phyloP scores from a whole-genome alignment of 176 grass and related monocot species.

The Triticum urartu region DNA sequence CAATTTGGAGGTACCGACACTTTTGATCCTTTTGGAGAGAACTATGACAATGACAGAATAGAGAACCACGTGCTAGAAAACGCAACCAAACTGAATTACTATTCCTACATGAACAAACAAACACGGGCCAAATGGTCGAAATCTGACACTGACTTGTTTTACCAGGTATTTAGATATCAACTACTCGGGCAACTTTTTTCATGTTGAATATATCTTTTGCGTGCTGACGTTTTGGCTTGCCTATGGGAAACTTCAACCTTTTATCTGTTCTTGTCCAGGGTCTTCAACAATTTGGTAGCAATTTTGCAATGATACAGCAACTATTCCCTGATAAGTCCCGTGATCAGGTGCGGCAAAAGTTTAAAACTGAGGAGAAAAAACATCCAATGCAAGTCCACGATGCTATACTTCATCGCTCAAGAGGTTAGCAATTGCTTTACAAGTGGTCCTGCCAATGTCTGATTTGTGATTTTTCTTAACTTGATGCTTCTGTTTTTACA shows the following conservation, averaged over 20 bases:
- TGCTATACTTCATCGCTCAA: constrained; percentile 57
- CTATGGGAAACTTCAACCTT: background rate
- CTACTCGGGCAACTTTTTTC: background rate
- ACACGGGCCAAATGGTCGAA: constrained; percentile 62
- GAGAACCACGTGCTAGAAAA: background rate
- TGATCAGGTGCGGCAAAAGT: constrained; percentile 69
- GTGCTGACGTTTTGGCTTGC: background rate
- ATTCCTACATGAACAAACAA: constrained; percentile 67
- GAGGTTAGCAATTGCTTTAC: constrained; percentile 42
- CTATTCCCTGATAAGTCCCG: constrained; percentile 70
- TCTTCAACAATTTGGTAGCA: constrained; percentile 81
- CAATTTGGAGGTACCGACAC: constrained; percentile 2
- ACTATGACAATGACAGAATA: constrained; percentile 27
- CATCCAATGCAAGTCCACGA: constrained; percentile 63
- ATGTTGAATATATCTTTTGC: background rate
- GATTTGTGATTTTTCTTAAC: background rate
- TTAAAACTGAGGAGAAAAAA: constrained; percentile 79
- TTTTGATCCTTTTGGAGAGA: constrained; percentile 31
- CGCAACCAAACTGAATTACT: constrained; percentile 77
- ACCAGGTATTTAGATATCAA: constrained; percentile 61
- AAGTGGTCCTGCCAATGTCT: background rate
- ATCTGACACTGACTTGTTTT: constrained; percentile 75
- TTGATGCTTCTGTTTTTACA: background rate
- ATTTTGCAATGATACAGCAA: constrained; percentile 87
- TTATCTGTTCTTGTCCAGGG: constrained; percentile 47